Evolutionary conservation across 2,329 filamentous ascomycete species (phyloP).

Genomic region (Clarireedia hainanense): DNA sequence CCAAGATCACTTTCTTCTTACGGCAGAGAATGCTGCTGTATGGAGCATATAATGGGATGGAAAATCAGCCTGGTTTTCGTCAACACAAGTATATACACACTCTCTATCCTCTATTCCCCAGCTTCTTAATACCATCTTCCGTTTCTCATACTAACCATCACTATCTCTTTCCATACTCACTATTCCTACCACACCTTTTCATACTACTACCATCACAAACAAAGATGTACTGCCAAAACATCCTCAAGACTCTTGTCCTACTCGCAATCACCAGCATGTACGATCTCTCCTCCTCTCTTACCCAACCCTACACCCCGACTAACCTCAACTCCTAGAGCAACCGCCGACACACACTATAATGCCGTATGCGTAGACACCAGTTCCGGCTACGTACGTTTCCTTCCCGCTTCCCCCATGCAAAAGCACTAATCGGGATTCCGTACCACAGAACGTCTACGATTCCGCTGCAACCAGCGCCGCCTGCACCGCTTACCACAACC

Average conservation of each 20-base stretch:
- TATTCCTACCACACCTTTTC: background rate
- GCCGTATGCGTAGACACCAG: background rate
- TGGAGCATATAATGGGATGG: background rate
- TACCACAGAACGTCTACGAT: background rate
- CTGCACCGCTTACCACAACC: background rate
- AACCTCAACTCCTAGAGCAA: background rate
- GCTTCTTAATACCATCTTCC: background rate
- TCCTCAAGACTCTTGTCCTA: background rate
- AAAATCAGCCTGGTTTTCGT: background rate
- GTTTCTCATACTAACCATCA: background rate
- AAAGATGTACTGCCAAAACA: background rate
- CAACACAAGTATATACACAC: too few species aligned
- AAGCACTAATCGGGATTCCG: background rate
- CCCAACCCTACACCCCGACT: background rate
- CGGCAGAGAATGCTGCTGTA: background rate
- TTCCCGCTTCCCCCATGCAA: background rate
- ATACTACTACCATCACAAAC: background rate
- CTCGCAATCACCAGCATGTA: conserved; percentile 1
- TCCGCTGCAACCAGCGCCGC: background rate
- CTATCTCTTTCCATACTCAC: background rate
- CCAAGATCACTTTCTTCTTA: too few species aligned
- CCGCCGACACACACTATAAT: background rate
- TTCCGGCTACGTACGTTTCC: background rate
- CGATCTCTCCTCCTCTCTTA: background rate
- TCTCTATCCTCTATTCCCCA: background rate